These are phyloP conservation scores for Phytophthora nicotianae DNA, from an alignment of 352 stramenopile species.

Conservation along the genomic window DNA sequence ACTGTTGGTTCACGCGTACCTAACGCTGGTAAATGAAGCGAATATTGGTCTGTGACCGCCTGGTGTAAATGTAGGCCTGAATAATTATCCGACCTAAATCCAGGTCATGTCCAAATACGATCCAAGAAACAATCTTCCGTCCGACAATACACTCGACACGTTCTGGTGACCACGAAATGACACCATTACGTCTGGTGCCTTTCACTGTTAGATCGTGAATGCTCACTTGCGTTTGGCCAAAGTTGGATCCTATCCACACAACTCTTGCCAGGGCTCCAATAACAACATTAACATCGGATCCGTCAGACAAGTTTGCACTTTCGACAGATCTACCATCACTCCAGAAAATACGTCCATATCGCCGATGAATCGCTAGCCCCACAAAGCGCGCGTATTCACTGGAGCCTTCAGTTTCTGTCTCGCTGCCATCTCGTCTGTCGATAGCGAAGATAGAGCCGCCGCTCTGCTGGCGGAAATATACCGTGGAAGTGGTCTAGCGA, in stretches of 20 bases:
- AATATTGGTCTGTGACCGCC: too few relatives aligned
- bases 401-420: conserved; percentile 43
- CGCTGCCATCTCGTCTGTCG: conserved; percentile 41
- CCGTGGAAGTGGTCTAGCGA: conserved; percentile 42
- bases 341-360: conserved; percentile 51
- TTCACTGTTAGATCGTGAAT: conserved; percentile 48
- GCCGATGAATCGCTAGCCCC: conserved; percentile 47
- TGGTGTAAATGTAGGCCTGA: too few relatives aligned
- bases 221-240: conserved; percentile 38
- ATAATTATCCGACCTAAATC: too few relatives aligned
- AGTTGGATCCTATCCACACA: conserved; percentile 65
- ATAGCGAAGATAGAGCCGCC: conserved; percentile 63
- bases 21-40: too few relatives aligned
- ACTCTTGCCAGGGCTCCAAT: conserved; percentile 51
- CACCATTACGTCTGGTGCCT: conserved; percentile 44
- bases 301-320: conserved; percentile 26
- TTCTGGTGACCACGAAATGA: conserved; percentile 46
- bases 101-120: too few relatives aligned
- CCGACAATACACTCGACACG: conserved; percentile 65
- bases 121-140: too few relatives aligned
- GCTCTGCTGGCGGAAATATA: conserved; percentile 65
- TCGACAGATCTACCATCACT: conserved; percentile 60
- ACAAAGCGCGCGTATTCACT: conserved; percentile 51
- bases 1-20: too few relatives aligned
- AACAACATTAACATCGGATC: conserved; percentile 26